Conservation (phyloP, 75 land plant genomes). For the Sequoia sempervirens region DNA sequence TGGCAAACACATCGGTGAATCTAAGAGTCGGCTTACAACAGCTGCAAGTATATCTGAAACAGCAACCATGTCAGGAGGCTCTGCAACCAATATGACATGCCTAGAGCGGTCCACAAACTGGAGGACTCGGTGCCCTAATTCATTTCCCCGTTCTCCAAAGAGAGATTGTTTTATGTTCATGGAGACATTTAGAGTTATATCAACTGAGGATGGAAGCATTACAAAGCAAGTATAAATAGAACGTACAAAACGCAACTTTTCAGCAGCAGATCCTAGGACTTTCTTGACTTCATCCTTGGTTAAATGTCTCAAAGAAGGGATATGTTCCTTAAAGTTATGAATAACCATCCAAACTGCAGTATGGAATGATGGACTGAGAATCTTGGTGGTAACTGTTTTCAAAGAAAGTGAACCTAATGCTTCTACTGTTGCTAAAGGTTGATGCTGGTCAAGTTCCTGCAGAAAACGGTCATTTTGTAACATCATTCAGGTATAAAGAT, state of each 20-base stretch:
- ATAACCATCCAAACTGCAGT: conserved; percentile 48
- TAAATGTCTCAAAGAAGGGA: conserved; percentile 25
- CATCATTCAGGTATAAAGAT: background rate
- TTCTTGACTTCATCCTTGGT: conserved; percentile 25
- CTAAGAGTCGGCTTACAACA: conserved; percentile 68
- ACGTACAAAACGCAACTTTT: conserved; percentile 64
- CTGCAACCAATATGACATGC: conserved; percentile 50
- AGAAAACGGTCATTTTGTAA: conserved; percentile 1
- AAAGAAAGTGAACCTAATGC: conserved; percentile 43
- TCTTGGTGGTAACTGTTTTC: conserved; percentile 34
- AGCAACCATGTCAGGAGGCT: conserved; percentile 63
- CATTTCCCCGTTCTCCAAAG: conserved; percentile 35
- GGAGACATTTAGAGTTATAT: conserved; percentile 47
- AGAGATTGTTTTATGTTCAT: conserved; percentile 11
- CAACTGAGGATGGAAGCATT: conserved; percentile 41
- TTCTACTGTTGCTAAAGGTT: conserved; percentile 43
- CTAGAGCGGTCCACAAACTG: conserved; percentile 42
- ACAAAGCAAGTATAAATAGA: conserved; percentile 60
- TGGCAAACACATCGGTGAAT: conserved; percentile 54
- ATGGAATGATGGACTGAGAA: conserved; percentile 54
- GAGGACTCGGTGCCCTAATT: conserved; percentile 43
- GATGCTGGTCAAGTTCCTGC: conserved; percentile 66
- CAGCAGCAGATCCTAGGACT: conserved; percentile 39
- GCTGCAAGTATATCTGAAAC: conserved; percentile 65
- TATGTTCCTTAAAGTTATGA: conserved; percentile 20